Conservation (phyloP, 148 eudicot species). For the Rhododendron simsii region DNA sequence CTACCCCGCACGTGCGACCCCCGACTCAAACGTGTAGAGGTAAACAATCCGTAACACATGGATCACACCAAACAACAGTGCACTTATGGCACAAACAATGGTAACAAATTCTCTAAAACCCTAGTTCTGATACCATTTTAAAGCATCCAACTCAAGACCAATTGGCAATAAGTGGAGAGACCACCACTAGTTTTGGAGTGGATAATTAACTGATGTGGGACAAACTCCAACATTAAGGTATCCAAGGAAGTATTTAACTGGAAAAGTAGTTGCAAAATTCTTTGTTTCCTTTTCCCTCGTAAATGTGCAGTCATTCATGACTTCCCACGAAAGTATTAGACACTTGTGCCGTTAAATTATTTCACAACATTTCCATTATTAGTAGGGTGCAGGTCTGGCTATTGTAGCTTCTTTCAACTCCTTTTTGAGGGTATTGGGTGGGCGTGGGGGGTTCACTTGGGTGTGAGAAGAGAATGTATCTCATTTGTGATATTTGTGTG, state of each 20-base stretch:
- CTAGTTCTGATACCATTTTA: too few relatives aligned
- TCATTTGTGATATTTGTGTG: neutral
- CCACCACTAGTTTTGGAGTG: too few relatives aligned
- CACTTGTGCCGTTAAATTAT: neutral
- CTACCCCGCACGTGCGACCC: too few relatives aligned
- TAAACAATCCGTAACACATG: too few relatives aligned
- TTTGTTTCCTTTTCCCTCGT: neutral
- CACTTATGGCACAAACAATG: too few relatives aligned
- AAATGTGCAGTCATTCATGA: neutral
- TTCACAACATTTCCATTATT: neutral
- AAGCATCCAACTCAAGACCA: too few relatives aligned
- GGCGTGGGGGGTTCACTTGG: neutral
- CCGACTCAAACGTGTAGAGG: too few relatives aligned
- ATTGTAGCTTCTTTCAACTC: neutral
- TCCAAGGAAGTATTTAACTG: neutral
- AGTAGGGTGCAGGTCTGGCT: neutral
- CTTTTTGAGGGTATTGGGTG: neutral
- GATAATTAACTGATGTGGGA: too few relatives aligned
- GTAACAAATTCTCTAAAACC: too few relatives aligned
- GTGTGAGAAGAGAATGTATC: neutral
- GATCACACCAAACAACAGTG: too few relatives aligned
- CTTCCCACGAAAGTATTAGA: neutral
- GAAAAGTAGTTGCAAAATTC: neutral
- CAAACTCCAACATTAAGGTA: neutral
- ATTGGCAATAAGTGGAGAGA: too few relatives aligned